Evolutionary conservation across 139 green algal species (phyloP), one percentile per base, ranked within the genome.

Genomic region (Coelastrella sp.): DNA sequence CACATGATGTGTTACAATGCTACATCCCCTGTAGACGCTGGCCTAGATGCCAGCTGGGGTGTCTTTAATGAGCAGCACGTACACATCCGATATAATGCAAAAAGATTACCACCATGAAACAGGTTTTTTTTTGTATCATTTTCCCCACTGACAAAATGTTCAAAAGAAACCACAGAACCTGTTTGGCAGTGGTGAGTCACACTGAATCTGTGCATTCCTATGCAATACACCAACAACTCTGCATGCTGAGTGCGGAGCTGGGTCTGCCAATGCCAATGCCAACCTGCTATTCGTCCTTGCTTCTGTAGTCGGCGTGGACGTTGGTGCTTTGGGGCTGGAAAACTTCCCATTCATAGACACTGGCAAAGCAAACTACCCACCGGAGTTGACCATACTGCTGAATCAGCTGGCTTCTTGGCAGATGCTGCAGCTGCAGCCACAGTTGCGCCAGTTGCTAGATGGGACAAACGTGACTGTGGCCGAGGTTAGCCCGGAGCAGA

Each of bases 401-500:
- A 86, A 59, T 38, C 85, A 89, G 71, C 78, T 86, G 48, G 79
- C 79, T 53, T 50, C 43, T 37, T 89, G 85, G 85, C 83, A 72
- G 41, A 63, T 89, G 34, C 69, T 86, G 62, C 85, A 89, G 13
- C 43, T 79, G 60, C 68, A 59, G 21, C n/a, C 35, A 25, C 78
- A 89, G 79, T 69, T 89, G 43, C 69, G 11, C 30, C 68, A 89
- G 21, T 35, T 89, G n/a, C 35, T 86, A 35, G 17, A 43, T 6
- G 37, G 21, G 53, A 60, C 77, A 6, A 69, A 69, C 37, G 50
- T 62, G 2, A 82, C 51, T 5, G 9, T n/a, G 11, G 0, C 34
- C n/a, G n/a, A n/a, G n/a, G n/a, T n/a, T n/a, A n/a, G n/a, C n/a
- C n/a, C n/a, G n/a, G n/a, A n/a, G n/a, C n/a, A n/a, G n/a, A n/a